These are phyloP conservation scores for Curvularia lunata DNA, from an alignment of 2,329 filamentous ascomycete species.

Conservation along the genomic window DNA sequence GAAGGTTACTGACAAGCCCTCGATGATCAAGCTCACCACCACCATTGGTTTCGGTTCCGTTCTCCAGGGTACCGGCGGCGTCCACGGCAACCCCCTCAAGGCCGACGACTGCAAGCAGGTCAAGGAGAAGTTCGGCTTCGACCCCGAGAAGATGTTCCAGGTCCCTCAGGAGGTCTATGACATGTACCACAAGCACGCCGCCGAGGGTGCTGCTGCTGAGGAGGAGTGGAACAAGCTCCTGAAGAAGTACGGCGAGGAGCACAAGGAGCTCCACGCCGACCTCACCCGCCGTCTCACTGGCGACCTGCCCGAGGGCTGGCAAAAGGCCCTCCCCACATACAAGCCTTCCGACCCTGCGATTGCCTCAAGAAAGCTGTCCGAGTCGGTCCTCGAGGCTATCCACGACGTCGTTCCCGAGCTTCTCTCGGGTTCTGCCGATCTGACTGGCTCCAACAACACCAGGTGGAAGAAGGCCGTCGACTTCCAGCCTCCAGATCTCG, in stretches of 20 bases:
- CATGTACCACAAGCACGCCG: constrained; percentile 80
- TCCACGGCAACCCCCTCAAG: constrained; percentile 96
- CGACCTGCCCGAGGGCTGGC: constrained; percentile 93
- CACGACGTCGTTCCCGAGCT: constrained; percentile 85
- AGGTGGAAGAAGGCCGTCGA: constrained; percentile 96
- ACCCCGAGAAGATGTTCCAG: constrained; percentile 89
- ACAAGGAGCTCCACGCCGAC: constrained; percentile 80
- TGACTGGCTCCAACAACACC: constrained; percentile 98
- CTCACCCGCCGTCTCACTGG: constrained; percentile 79
- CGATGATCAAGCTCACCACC: constrained; percentile 94
- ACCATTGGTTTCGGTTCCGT: constrained; percentile 96
- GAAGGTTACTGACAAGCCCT: constrained; percentile 92
- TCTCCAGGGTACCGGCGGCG: constrained; percentile 90
- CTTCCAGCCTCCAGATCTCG: constrained; percentile 89
- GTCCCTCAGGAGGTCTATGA: constrained; percentile 97
- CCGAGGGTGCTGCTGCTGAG: constrained; percentile 87
- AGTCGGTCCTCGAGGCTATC: constrained; percentile 89
- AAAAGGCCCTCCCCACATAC: constrained; percentile 91
- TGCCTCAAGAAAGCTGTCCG: constrained; percentile 94
- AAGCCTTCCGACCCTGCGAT: constrained; percentile 82
- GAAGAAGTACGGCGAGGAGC: constrained; percentile 80
- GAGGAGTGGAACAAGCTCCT: constrained; percentile 95
- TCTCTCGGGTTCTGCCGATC: constrained; percentile 92
- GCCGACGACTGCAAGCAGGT: constrained; percentile 90
- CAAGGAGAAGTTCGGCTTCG: constrained; percentile 95